Evolutionary conservation across 202 grass and related monocot genomes (phyloP), one percentile per base, ranked within the genome.

Genomic region (Hordeum pubiflorum): DNA sequence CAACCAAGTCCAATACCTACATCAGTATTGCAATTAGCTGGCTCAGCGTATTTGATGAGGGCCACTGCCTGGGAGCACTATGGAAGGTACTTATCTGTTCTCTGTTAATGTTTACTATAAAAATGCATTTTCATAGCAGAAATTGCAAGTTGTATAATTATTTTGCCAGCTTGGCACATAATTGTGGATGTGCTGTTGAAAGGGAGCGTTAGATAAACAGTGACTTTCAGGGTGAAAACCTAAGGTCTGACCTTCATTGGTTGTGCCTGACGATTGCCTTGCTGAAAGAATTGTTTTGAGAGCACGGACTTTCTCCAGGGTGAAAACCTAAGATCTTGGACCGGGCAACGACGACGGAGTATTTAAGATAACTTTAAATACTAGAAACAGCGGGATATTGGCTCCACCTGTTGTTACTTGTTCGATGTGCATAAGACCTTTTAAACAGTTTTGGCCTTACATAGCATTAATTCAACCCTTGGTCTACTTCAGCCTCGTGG

Each of bases 31-130:
- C 96, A 99, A 85, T 87, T 99, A 86, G 90, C 89, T 72, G 96
- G 90, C 10, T 90, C 92, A 57, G 77, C 90, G 40, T 91, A 89
- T 82, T 88, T 99, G 75, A 79, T 95, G 70, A 93, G 92, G 65
- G 91, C 96, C 61, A 95, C 96, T 69, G 85, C 96, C 60, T 95
- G 96, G 92, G 96, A 98, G 75, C 88, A 95, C 69, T 98, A 95
- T 79, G 96, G 92, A 72, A 98, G 96, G 96, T 98, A 90, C 11
- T 63, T 80, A 54, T 69, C 78, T 85, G 27, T 79, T 75, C 71
- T 84, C 40, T 80, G 14, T 78, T 69, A 63, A 69, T 76, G 39
- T 58, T 75, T 38, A 34, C 17, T 26, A 18, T 20, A 37, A 36
- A 59, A 34, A 65, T 17, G 66, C 72, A 12, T 65, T 81, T 79